Conservation (phyloP, 352 stramenopile species). For the Phytopythium helicoides region DNA sequence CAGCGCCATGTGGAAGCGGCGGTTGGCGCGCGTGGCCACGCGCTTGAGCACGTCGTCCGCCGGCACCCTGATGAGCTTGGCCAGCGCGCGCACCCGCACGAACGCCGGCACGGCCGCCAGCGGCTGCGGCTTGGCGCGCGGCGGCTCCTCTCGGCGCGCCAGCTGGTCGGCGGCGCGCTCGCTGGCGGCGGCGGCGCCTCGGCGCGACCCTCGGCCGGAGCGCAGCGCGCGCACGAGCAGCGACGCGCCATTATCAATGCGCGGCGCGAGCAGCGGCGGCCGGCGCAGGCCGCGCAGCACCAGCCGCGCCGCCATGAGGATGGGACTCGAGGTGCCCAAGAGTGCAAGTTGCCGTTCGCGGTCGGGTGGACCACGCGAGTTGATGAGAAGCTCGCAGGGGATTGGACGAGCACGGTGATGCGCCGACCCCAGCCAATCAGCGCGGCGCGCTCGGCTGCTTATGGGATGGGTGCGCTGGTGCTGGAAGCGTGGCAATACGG, state of each 20-base stretch:
- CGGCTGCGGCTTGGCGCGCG: constrained; percentile 18
- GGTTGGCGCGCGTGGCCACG: constrained; percentile 53
- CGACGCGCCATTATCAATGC: neutral
- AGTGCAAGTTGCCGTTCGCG: too few species aligned
- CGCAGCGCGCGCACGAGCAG: constrained; percentile 14
- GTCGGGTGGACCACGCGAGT: too few species aligned
- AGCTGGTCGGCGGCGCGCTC: constrained; percentile 22
- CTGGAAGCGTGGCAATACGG: neutral
- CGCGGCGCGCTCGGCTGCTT: neutral
- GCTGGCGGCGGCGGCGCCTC: constrained; percentile 1
- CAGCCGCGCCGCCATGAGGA: too few species aligned
- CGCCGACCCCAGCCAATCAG: neutral
- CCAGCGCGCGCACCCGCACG: constrained; percentile 73
- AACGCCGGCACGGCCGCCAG: constrained; percentile 33
- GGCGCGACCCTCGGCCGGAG: constrained; percentile 19
- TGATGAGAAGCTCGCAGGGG: too few species aligned
- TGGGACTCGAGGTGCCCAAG: too few species aligned
- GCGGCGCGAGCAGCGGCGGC: constrained; percentile 1
- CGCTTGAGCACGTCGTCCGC: constrained; percentile 72
- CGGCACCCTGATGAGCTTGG: constrained; percentile 62
- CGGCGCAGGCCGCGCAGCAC: too few species aligned
- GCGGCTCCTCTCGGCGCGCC: constrained; percentile 7
- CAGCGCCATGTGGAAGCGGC: constrained; percentile 51
- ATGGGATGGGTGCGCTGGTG: neutral
- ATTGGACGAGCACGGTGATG: neutral